phyloP scores from a whole-genome alignment of 2,329 filamentous ascomycete genomes.

The Tolypocladium guangdongense region DNA sequence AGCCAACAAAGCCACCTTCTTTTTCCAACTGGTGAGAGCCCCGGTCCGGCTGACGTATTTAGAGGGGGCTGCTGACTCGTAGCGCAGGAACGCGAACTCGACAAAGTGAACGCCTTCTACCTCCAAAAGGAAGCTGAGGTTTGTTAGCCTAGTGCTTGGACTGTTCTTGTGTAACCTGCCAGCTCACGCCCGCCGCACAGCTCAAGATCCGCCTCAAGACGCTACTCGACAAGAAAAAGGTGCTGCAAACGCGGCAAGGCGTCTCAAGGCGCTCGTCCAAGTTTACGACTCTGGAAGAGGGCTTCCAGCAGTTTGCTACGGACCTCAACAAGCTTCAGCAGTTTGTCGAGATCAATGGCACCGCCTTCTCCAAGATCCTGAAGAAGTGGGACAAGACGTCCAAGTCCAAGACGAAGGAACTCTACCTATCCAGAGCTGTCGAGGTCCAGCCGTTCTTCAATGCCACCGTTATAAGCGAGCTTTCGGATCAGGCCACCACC shows the following conservation, averaged over 20 bases:
- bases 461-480: constrained; percentile 86
- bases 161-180: not conserved
- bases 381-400: constrained; percentile 99
- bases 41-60: not conserved
- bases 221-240: constrained; percentile 87
- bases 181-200: constrained; percentile 31
- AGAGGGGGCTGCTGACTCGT: not conserved
- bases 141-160: constrained; percentile 18
- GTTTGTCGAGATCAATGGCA: constrained; percentile 97
- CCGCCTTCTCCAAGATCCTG: constrained; percentile 93
- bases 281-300: constrained; percentile 90
- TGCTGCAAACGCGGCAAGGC: constrained; percentile 71
- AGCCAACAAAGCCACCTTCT: constrained; percentile 97
- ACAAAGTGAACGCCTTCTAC: constrained; percentile 98
- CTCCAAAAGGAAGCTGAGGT: constrained; percentile 97
- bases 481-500: constrained; percentile 96
- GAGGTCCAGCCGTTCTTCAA: constrained; percentile 99
- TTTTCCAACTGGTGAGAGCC: constrained; percentile 77
- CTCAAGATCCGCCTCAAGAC: constrained; percentile 89
- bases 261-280: constrained; percentile 82
- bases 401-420: constrained; percentile 95
- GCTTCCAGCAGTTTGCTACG: constrained; percentile 92
- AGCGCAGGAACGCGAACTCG: constrained; percentile 83
- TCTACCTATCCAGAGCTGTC: constrained; percentile 90
- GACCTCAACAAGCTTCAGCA: constrained; percentile 97